A percentile compares a stretch with the other conserved stretches of the same genome.
Evolutionary conservation across 371 early-diverging fungal genomes (phyloP).

Genomic region (Capillidium heterosporum): DNA sequence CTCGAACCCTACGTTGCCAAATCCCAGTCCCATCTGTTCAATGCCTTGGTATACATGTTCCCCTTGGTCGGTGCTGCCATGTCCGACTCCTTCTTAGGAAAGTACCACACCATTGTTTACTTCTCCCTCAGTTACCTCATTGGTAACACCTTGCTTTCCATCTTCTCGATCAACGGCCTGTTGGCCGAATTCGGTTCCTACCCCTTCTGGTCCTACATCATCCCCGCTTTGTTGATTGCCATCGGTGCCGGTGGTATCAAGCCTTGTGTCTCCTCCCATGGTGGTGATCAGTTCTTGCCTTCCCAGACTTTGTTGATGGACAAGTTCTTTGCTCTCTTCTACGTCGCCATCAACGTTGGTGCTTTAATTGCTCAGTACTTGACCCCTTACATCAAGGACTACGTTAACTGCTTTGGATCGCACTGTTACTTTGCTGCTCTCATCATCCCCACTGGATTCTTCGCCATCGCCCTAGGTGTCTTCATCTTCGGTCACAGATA

Average conservation of each 20-base stretch:
- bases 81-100: conserved; percentile 42
- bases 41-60: neutral
- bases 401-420: neutral
- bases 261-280: conserved; percentile 25
- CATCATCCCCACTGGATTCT: neutral
- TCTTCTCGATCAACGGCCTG: conserved; percentile 4
- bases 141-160: neutral
- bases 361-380: conserved; percentile 1
- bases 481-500: conserved; percentile 24
- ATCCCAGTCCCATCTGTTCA: conserved; percentile 7
- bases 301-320: neutral
- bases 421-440: conserved; percentile 3
- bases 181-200: neutral
- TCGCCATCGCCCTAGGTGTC: conserved; percentile 15
- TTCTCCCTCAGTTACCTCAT: conserved; percentile 3
- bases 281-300: conserved; percentile 23
- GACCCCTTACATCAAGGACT: neutral
- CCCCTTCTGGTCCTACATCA: neutral
- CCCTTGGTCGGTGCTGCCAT: conserved; percentile 13
- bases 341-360: conserved; percentile 1
- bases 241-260: conserved; percentile 31
- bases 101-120: conserved; percentile 40
- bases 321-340: conserved; percentile 6
- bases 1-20: conserved; percentile 10
- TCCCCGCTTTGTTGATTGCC: conserved; percentile 1